Evolutionary conservation across 2,329 filamentous ascomycete genomes (phyloP).

Genomic region (Dothiorella sarmentorum): DNA sequence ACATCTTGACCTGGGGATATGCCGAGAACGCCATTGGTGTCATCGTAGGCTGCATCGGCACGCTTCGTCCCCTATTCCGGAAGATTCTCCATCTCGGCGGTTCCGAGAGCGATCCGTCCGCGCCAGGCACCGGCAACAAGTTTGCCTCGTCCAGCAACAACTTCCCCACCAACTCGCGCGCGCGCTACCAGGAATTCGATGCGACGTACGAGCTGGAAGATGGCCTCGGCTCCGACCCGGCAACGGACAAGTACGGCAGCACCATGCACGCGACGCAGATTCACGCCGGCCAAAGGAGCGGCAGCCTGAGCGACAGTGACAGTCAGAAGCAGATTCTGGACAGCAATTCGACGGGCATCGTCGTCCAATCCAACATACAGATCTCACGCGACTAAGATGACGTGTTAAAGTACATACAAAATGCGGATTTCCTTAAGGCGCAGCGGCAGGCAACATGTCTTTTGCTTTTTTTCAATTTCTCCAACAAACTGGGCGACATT

Average conservation of each 20-base stretch:
- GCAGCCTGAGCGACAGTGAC: constrained; percentile 10
- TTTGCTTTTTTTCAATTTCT: too few species aligned
- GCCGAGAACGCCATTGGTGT: constrained; percentile 37
- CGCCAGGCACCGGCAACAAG: not conserved
- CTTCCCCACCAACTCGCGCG: constrained; percentile 2
- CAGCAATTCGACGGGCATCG: constrained; percentile 19
- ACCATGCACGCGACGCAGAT: constrained; percentile 3
- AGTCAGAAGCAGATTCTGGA: constrained; percentile 58
- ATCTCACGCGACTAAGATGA: not conserved
- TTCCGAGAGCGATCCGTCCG: constrained; percentile 5
- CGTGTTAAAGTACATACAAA: not conserved
- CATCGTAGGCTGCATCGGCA: constrained; percentile 34
- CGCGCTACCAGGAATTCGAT: constrained; percentile 15
- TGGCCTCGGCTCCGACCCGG: not conserved
- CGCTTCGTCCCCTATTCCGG: constrained; percentile 34
- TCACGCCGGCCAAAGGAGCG: not conserved
- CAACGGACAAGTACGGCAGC: not conserved
- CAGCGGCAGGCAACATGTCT: not conserved
- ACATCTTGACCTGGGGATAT: constrained; percentile 38
- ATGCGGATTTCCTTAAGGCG: not conserved
- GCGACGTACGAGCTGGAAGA: constrained; percentile 11
- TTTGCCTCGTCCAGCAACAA: not conserved
- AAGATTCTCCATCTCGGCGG: constrained; percentile 24
- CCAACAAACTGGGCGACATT: too few species aligned
- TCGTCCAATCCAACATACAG: constrained; percentile 19